Evolutionary conservation across 2,329 filamentous ascomycete species (phyloP), one percentile per base, ranked within the genome.

Genomic region (Microascus cirrosus): DNA sequence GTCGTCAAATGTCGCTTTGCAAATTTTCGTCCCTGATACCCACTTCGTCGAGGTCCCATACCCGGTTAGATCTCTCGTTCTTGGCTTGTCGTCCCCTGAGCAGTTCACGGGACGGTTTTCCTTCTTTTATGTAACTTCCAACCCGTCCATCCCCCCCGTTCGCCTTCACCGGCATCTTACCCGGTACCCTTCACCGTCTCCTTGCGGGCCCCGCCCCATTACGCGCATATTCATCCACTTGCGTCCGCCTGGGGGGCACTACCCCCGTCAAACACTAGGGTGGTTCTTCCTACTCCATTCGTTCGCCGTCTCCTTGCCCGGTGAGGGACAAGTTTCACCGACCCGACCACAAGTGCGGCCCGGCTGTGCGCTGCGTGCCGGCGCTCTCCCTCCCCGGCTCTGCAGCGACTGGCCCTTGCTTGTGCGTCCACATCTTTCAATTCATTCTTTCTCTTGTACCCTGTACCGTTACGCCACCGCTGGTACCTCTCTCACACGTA

Each of bases 401-500:
- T 60, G 62, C 59, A 60, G 62, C 52, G 59, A 45, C 15, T 62
- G 59, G 58, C 59, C 58, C 60, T 60, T 60, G 58, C 60, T 61
- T 58, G 59, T 52, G 60, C 54, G 53, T 20, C 45, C 45, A n/a
- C 39, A n/a, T 61, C 60, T 56, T 54, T 58, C 54, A 24, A 20
- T 53, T 57, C 28, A 22, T 24, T 39, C 67, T 64, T 68, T 61
- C 65, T 45, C 45, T 50, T 67, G 64, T 69, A 67, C 63, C 62
- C 64, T 66, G 66, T 70, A 70, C 65, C 62, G 61, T 60, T 65
- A 63, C 65, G 67, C 69, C 69, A 66, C 66, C 66, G 67, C 65
- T 64, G 67, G 70, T 71, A 72, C 70, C 63, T 70, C 63, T 63
- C 67, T 64, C 59, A 65, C 66, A 63, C 65, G 63, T 66, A 64